phyloP scores from a whole-genome alignment of 2,329 filamentous ascomycete genomes.

The Penicillium sp. region DNA sequence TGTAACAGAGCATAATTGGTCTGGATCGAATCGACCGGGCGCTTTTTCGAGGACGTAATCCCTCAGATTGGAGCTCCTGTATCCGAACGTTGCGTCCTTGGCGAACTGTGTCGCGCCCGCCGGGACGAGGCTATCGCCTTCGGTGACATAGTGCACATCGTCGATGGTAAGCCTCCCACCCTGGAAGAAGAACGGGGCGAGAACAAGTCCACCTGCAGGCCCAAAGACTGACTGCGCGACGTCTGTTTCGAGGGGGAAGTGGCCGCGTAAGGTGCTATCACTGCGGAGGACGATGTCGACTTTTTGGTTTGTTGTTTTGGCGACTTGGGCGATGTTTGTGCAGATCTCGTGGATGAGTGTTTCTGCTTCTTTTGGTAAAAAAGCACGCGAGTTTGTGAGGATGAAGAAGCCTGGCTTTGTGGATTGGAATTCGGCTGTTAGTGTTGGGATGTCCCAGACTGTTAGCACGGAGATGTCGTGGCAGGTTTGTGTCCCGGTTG shows the following conservation, averaged over 20 bases:
- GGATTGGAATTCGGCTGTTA: slow-evolving; percentile 46
- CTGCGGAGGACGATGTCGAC: slow-evolving; percentile 58
- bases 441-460: slow-evolving; percentile 50
- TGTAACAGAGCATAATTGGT: slow-evolving; percentile 46
- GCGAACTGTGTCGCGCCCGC: slow-evolving; percentile 57
- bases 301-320: slow-evolving; percentile 35
- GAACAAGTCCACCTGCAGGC: slow-evolving; percentile 51
- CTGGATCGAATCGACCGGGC: slow-evolving; percentile 39
- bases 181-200: slow-evolving; percentile 60
- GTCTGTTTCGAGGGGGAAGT: slow-evolving; percentile 57
- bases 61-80: slow-evolving; percentile 52
- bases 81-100: slow-evolving; percentile 58
- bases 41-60: slow-evolving; percentile 58
- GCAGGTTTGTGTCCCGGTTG: slow-evolving; percentile 62
- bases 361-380: slow-evolving; percentile 50
- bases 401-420: slow-evolving; percentile 57
- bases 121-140: slow-evolving; percentile 50
- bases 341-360: slow-evolving; percentile 53
- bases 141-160: slow-evolving; percentile 59
- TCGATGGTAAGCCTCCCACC: slow-evolving; percentile 58
- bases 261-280: slow-evolving; percentile 57
- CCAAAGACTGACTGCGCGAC: slow-evolving; percentile 53
- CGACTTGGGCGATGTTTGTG: slow-evolving; percentile 48
- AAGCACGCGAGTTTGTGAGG: slow-evolving; percentile 58
- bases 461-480: slow-evolving; percentile 57